Conservation (phyloP, 2,329 filamentous ascomycete species). For the Beauveria rudraprayagi region DNA sequence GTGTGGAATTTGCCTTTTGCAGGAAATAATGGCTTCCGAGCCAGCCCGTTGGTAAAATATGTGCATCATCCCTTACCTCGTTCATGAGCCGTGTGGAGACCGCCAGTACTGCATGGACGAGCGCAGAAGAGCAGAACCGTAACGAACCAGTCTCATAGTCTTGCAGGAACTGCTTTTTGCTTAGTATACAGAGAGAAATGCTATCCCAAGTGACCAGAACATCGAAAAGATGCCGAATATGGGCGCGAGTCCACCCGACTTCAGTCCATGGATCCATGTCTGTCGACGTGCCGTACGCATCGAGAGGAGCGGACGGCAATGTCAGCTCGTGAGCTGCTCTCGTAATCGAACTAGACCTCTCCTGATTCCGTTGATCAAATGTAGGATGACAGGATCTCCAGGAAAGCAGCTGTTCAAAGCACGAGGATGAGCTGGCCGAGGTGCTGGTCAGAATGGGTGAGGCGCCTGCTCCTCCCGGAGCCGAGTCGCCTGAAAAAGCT, state of each 20-base stretch:
- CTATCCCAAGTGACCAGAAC: conserved; percentile 11
- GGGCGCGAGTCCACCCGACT: conserved; percentile 9
- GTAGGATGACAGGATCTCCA: conserved; percentile 4
- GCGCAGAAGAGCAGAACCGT: conserved; percentile 12
- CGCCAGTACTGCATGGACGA: conserved; percentile 12
- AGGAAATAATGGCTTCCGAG: conserved; percentile 10
- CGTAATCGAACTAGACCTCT: not conserved
- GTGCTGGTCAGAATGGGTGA: not conserved
- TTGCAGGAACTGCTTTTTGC: conserved; percentile 23
- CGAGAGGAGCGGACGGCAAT: not conserved
- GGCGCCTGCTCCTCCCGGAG: not conserved
- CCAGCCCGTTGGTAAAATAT: not conserved
- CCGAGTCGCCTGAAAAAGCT: not conserved
- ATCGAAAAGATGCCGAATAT: conserved; percentile 11
- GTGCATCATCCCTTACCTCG: not conserved
- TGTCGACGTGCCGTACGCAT: not conserved
- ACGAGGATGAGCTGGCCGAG: not conserved
- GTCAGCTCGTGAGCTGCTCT: not conserved
- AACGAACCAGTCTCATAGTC: not conserved
- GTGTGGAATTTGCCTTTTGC: not conserved
- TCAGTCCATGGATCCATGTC: not conserved
- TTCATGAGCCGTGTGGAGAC: conserved; percentile 5
- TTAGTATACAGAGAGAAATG: conserved; percentile 14
- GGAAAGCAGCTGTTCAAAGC: conserved; percentile 6
- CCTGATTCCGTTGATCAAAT: not conserved